Base-by-base conservation (phyloP, 768 basidiomycete species). In the Tylopilus subfusipes region DNA sequence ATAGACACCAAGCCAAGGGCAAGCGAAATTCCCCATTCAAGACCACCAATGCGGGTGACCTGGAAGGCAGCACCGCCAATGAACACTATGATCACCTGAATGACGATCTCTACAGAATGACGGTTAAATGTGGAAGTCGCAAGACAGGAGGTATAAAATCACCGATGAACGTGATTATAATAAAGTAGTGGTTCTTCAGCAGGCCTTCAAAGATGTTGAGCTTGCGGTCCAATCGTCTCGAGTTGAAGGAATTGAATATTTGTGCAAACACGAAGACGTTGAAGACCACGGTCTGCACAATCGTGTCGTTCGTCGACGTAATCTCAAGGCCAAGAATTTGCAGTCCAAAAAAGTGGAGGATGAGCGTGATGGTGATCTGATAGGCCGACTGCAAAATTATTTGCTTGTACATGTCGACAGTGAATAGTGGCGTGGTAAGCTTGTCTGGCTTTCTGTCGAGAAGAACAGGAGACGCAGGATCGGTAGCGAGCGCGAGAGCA, bases 201-300 rank as follows among this genome's bases (percentile, higher is more conserved):
- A 98, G 80, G 38, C 93, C 92, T 57, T 88, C 85, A 63, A 98
- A 93, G 55, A 98, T 82, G 71, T 99, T 98, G 55, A 94, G 77
- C 47, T 83, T 82, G 55, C 80, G 83, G 64, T 98, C 95, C 43
- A 98, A 76, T 34, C 93, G 79, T 50, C 97, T 79, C 62, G 89
- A 92, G 67, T 98, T 99, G 70, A 98, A 69, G 40, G 92, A 93
- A 73, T 95, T 97, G 80, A 89, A 94, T 61, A 99, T 94, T 71
- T 98, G 97, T 27, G 92, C 90, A 68, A 98, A 98, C 46, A 98
- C 96, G 64, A 98, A 99, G n/a, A 86, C 82, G 64, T 98, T 99
- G 83, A 99, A 99, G 30, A 98, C 92, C 18, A 98, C 75, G 0
- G 96, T 94, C 64, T 86, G 84, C 22, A 95, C 77, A 34, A 85